Conservation (phyloP, 2,329 filamentous ascomycete species). For the Nemania serpens region DNA sequence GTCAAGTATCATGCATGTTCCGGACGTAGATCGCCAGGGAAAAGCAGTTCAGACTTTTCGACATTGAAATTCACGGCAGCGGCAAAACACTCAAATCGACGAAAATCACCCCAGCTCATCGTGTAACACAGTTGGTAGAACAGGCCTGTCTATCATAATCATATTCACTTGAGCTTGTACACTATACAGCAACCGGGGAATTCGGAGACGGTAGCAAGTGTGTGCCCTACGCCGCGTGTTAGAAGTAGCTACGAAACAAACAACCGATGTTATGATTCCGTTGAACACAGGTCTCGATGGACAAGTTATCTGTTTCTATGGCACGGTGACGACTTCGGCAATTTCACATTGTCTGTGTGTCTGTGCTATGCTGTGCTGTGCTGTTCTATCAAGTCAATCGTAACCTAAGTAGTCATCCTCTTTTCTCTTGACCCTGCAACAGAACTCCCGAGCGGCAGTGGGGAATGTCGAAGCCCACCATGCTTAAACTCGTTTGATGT, state of each 20-base stretch:
- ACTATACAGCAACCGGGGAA: slow-evolving; percentile 7
- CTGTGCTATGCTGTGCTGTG: background rate
- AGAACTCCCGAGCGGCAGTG: slow-evolving; percentile 8
- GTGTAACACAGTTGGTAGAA: slow-evolving; percentile 17
- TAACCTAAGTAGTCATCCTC: background rate
- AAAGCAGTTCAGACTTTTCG: background rate
- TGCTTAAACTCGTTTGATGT: background rate
- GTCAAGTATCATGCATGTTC: background rate
- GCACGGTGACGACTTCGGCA: slow-evolving; percentile 8
- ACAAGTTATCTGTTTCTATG: slow-evolving; percentile 12
- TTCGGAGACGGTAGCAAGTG: slow-evolving; percentile 4
- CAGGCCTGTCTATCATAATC: slow-evolving; percentile 1
- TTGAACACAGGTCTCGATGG: slow-evolving; percentile 4
- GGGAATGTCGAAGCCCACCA: background rate
- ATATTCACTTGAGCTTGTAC: background rate
- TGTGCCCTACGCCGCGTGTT: slow-evolving; percentile 8
- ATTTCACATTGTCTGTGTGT: background rate
- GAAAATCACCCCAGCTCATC: slow-evolving; percentile 7
- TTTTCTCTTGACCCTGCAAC: background rate
- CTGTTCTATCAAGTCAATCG: background rate
- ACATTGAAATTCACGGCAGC: slow-evolving; percentile 1
- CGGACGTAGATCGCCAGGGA: background rate
- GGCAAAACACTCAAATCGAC: slow-evolving; percentile 3
- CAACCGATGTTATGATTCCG: slow-evolving; percentile 15
- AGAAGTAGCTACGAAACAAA: slow-evolving; percentile 19